These are phyloP conservation scores for Marchantia polymorpha DNA, from an alignment of 225 moss, liverwort and hornwort genomes.

Conservation along the genomic window DNA sequence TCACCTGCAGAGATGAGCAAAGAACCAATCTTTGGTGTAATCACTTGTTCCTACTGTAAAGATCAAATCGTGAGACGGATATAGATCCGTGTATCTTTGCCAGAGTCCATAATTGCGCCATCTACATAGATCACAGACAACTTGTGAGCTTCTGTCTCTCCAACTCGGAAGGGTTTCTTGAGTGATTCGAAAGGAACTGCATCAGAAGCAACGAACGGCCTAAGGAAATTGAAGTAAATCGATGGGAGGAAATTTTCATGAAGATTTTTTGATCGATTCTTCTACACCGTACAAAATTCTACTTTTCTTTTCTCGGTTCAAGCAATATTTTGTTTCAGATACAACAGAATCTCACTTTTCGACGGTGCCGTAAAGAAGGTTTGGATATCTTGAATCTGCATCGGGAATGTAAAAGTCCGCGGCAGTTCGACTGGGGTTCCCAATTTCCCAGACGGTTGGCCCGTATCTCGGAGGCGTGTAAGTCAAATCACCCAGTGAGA, in stretches of 20 bases:
- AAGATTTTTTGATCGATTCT: too few species aligned
- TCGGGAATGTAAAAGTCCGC: constrained; percentile 73
- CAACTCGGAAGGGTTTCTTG: too few species aligned
- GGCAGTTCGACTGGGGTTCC: constrained; percentile 76
- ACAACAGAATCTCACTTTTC: constrained; percentile 19
- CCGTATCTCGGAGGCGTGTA: constrained; percentile 71
- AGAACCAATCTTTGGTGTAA: constrained; percentile 68
- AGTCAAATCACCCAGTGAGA: constrained; percentile 62
- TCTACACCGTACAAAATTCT: too few species aligned
- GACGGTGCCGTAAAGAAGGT: constrained; percentile 61
- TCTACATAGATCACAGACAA: constrained; percentile 37
- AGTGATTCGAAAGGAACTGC: too few species aligned
- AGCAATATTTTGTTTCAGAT: too few species aligned
- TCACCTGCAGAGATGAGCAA: constrained; percentile 57
- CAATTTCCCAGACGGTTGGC: constrained; percentile 83
- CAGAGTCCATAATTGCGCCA: constrained; percentile 44
- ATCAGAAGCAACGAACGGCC: too few species aligned
- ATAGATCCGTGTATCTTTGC: too few species aligned
- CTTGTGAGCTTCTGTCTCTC: too few species aligned
- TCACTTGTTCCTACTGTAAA: constrained; percentile 63
- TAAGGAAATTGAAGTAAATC: too few species aligned
- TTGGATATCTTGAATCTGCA: constrained; percentile 67
- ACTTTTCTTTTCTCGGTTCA: too few species aligned
- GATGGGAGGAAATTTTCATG: too few species aligned
- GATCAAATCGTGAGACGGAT: constrained; percentile 50